Evolutionary conservation across 352 stramenopile species (phyloP), one percentile per base, ranked within the genome.

Genomic region (Pythium phragmiticola): DNA sequence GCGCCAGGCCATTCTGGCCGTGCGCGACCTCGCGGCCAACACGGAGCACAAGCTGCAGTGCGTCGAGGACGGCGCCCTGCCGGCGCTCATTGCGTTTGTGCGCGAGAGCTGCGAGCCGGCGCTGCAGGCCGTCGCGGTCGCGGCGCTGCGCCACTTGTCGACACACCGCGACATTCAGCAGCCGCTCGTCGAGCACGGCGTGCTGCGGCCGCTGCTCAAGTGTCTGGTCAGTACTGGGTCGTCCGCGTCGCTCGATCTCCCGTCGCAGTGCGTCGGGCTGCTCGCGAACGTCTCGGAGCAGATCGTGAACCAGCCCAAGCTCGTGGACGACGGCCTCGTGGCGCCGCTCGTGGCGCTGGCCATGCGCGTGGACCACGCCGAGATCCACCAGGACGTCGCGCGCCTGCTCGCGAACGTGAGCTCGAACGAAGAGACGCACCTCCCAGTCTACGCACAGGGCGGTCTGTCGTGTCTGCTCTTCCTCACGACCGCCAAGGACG

Each of bases 321-420:
- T 99, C 74, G 86, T 98, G 36, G 87, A 96, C 56, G 88, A 97
- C 76, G 92, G 89, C 1, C 74, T 94, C 33, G 89, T 96, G 4
- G 70, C 80, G 7, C 87, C 89, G 8, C 74, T 99, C 9, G 83
- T 95, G 42, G 57, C 75, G 28, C 79, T 99, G 41, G 77, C 80
- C 1, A 61, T 79, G 5, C 63, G 70, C 0, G 78, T 85, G 23
- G 86, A 96, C 28, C 90, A 95, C 68, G 76, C 84, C 8, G 95
- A 99, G 71, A 96, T 98, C 36, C 89, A 97, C 48, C 95, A 98
- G 75, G 96, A 99, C 66, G 90, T 94, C 41, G 88, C 88, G 28
- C 84, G 95, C 11, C 74, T 91, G 8, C 71, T 99, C 13, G 95
- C 95, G 5, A 98, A 99, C 63, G 59, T 98, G 16, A 92, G 81